Evolutionary conservation across 495 filamentous ascomycete genomes (phyloP).

Genomic region (Tuber melanosporum): DNA sequence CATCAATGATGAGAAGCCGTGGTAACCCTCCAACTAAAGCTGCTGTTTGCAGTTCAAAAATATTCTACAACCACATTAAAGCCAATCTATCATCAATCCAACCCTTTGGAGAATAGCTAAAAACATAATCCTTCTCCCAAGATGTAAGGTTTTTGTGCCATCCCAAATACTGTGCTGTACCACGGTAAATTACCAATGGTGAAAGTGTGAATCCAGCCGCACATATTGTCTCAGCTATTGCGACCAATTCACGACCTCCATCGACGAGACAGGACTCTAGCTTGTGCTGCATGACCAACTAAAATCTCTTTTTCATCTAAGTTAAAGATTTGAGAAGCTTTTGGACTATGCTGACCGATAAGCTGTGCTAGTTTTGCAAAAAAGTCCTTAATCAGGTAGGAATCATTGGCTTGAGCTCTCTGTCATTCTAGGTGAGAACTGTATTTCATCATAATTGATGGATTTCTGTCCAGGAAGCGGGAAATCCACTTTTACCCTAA

Average conservation of each 20-base stretch:
- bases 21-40: neutral
- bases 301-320: constrained; percentile 7
- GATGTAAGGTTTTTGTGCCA: constrained; percentile 4
- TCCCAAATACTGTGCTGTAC: constrained; percentile 5
- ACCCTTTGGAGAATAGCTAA: constrained; percentile 2
- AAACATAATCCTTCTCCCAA: constrained; percentile 10
- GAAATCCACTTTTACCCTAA: constrained; percentile 7
- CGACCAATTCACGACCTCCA: too few relatives aligned
- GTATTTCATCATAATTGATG: neutral
- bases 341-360: neutral
- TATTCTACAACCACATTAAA: constrained; percentile 11
- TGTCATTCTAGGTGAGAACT: constrained; percentile 6
- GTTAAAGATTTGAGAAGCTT: too few relatives aligned
- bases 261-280: too few relatives aligned
- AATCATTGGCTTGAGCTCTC: constrained; percentile 6
- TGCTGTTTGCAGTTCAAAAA: constrained; percentile 20
- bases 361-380: constrained; percentile 7
- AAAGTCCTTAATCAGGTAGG: neutral
- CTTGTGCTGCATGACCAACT: neutral
- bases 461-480: constrained; percentile 7
- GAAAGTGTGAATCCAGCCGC: neutral
- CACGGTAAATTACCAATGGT: constrained; percentile 6
- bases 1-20: constrained; percentile 15
- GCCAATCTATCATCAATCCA: constrained; percentile 9
- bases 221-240: too few relatives aligned